Evolutionary conservation across 83 land plant genomes (phyloP).

Genomic region (Thuja plicata): DNA sequence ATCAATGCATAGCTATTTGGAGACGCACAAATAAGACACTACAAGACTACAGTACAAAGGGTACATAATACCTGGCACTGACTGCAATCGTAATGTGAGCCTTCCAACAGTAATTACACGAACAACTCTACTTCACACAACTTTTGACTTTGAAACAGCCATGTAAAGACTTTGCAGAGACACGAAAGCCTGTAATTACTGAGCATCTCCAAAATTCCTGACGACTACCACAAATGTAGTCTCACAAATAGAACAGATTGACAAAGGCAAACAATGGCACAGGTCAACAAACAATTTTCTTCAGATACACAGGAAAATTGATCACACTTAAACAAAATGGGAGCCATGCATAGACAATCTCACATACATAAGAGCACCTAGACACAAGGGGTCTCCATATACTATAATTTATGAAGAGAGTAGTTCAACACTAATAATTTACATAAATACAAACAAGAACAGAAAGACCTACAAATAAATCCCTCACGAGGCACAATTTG

Average conservation of each 20-base stretch:
- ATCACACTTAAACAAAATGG: background rate
- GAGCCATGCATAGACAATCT: background rate
- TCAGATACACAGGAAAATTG: background rate
- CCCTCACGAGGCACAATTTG: background rate
- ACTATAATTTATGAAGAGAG: background rate
- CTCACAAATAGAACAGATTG: slow-evolving; percentile 13
- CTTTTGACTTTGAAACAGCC: slow-evolving; percentile 21
- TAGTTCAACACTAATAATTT: background rate
- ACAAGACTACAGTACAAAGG: slow-evolving; percentile 12
- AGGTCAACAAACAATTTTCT: slow-evolving; percentile 8
- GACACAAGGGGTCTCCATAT: slow-evolving; percentile 1
- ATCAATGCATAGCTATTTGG: slow-evolving; percentile 8
- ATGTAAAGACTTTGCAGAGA: slow-evolving; percentile 19
- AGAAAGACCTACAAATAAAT: background rate
- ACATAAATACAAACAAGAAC: slow-evolving; percentile 3
- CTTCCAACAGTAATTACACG: slow-evolving; percentile 21
- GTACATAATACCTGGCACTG: slow-evolving; percentile 21
- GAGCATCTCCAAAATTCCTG: slow-evolving; percentile 15
- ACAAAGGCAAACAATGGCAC: slow-evolving; percentile 6
- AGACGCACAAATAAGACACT: slow-evolving; percentile 9
- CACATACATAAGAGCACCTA: background rate
- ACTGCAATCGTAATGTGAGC: slow-evolving; percentile 15
- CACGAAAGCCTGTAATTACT: slow-evolving; percentile 16
- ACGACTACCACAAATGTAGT: slow-evolving; percentile 17
- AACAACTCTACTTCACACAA: slow-evolving; percentile 16